Evolutionary conservation across 768 basidiomycete species (phyloP).

Genomic region (Mycena filopes): DNA sequence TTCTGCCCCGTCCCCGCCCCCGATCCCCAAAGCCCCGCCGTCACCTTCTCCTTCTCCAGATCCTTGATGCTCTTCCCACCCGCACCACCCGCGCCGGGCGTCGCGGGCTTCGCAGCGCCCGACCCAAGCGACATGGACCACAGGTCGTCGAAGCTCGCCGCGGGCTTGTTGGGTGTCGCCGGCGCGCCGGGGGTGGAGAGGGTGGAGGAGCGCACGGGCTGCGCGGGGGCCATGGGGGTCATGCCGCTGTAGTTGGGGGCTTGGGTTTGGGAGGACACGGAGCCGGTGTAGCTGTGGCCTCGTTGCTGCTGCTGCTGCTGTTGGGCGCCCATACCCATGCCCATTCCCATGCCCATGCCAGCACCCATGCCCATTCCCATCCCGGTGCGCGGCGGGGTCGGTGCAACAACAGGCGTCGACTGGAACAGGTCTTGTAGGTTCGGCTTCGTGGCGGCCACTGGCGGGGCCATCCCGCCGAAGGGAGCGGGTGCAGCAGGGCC

Average conservation of each 20-base stretch:
- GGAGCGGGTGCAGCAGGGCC: constrained; percentile 45
- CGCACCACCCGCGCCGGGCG: constrained; percentile 44
- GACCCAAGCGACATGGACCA: constrained; percentile 85
- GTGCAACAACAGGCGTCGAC: constrained; percentile 43
- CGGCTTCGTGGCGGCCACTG: constrained; percentile 43
- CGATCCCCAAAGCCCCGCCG: constrained; percentile 82
- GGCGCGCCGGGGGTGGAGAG: constrained; percentile 41
- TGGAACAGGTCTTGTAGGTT: constrained; percentile 63
- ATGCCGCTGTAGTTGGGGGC: constrained; percentile 32
- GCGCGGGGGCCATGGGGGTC: constrained; percentile 42
- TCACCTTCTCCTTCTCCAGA: constrained; percentile 87
- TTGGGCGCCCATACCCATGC: constrained; percentile 39
- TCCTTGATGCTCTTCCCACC: constrained; percentile 86
- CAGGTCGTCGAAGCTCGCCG: constrained; percentile 85
- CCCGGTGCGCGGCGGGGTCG: constrained; percentile 34
- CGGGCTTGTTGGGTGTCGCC: constrained; percentile 51
- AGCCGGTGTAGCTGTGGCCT: constrained; percentile 24
- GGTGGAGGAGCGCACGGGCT: constrained; percentile 30
- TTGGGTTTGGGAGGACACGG: constrained; percentile 41
- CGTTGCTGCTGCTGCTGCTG: constrained; percentile 33
- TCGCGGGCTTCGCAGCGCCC: constrained; percentile 44
- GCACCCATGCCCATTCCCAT: constrained; percentile 34
- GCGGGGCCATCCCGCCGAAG: constrained; percentile 39
- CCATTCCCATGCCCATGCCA: constrained; percentile 36
- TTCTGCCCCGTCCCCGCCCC: constrained; percentile 23